phyloP scores from a whole-genome alignment of 306 rosid genomes.

The Arachis stenosperma region DNA sequence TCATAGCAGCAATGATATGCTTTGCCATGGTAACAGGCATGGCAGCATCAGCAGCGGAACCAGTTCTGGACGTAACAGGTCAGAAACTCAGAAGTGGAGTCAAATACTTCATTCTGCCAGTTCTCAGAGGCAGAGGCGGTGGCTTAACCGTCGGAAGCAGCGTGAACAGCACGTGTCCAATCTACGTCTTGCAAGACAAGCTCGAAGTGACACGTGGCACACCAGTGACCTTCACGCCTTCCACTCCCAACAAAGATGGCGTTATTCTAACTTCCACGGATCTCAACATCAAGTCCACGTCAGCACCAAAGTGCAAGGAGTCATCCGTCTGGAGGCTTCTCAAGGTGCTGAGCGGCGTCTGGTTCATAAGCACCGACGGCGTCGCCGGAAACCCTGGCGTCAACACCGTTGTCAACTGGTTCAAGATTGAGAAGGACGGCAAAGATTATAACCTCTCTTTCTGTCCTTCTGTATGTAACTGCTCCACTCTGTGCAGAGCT shows the following conservation, averaged over 20 bases:
- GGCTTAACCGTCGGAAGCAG: conserved; percentile 39
- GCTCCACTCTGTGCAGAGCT: conserved; percentile 56
- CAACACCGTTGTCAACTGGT: conserved; percentile 54
- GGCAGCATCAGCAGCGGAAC: conserved; percentile 30
- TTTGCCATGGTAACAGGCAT: conserved; percentile 8
- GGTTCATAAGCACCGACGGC: conserved; percentile 55
- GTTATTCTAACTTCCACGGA: conserved; percentile 52
- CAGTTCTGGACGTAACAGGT: conserved; percentile 55
- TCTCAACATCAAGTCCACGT: conserved; percentile 53
- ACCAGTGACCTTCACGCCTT: conserved; percentile 51
- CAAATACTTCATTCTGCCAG: conserved; percentile 53
- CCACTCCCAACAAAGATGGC: conserved; percentile 30
- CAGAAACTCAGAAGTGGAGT: conserved; percentile 42
- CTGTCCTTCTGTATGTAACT: conserved; percentile 65
- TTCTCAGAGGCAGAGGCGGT: conserved; percentile 45
- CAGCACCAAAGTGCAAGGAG: conserved; percentile 26
- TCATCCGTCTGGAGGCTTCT: conserved; percentile 56
- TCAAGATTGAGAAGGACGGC: conserved; percentile 61
- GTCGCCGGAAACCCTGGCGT: conserved; percentile 56
- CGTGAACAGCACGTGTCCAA: conserved; percentile 47
- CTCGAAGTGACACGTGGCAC: conserved; percentile 39
- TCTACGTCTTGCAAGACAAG: conserved; percentile 55
- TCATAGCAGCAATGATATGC: conserved; percentile 17
- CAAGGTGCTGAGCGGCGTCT: conserved; percentile 41
- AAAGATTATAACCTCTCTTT: conserved; percentile 52